phyloP scores from a whole-genome alignment of 306 rosid species.

The Spatholobus suberectus region DNA sequence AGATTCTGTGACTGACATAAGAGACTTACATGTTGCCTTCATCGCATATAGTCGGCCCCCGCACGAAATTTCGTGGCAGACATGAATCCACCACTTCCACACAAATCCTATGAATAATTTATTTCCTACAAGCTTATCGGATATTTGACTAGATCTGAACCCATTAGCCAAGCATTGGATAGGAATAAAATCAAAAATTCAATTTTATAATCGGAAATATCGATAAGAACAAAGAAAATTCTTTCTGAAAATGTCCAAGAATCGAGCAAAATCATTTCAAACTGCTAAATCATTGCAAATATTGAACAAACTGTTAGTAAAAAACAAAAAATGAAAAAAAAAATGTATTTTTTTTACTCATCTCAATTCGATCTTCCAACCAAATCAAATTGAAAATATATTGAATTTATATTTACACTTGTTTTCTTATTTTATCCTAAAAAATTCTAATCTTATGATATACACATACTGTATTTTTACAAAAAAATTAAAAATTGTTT shows the following conservation, averaged over 20 bases:
- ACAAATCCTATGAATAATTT: constrained; percentile 13
- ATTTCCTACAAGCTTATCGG: not conserved
- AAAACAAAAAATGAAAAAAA: not conserved
- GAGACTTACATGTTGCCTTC: constrained; percentile 26
- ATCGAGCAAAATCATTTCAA: not conserved
- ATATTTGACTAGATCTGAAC: constrained; percentile 24
- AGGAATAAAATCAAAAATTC: not conserved
- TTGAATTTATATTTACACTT: not conserved
- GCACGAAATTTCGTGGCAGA: constrained; percentile 24
- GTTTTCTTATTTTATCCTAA: not conserved
- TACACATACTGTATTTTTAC: not conserved
- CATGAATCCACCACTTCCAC: constrained; percentile 25
- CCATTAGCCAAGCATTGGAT: not conserved
- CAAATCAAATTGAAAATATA: not conserved
- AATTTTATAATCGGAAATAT: not conserved
- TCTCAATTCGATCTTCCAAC: not conserved
- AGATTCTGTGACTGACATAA: constrained; percentile 17
- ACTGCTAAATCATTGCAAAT: not conserved
- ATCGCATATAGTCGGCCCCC: constrained; percentile 9
- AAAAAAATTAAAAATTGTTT: not conserved
- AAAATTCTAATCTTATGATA: not conserved
- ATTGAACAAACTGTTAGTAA: not conserved
- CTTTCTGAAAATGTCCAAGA: not conserved
- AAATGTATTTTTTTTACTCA: not conserved
- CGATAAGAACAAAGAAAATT: not conserved